Percentiles rank a stretch among this genome's conserved stretches.
Conservation (phyloP, 352 stramenopile species). For the Phytophthora idaei region DNA sequence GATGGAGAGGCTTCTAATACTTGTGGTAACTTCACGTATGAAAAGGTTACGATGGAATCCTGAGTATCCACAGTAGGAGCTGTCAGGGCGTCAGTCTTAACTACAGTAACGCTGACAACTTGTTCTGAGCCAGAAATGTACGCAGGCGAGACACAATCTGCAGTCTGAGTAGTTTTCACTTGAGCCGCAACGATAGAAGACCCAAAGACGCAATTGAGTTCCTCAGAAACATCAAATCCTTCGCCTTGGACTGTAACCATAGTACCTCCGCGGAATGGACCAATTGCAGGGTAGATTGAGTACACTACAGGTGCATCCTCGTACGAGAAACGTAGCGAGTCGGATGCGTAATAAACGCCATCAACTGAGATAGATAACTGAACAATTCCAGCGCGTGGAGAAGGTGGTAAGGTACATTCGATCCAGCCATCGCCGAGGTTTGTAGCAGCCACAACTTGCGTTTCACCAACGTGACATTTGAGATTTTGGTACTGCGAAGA, state of each 20-base stretch:
- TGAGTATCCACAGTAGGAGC: neutral
- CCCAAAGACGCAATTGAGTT: constrained; percentile 51
- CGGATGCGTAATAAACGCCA: constrained; percentile 32
- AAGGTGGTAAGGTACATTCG: constrained; percentile 42
- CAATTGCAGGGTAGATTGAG: constrained; percentile 45
- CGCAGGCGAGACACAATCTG: constrained; percentile 38
- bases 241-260: constrained; percentile 37
- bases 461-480: constrained; percentile 51
- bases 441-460: constrained; percentile 22
- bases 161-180: constrained; percentile 20
- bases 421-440: constrained; percentile 41
- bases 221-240: constrained; percentile 26
- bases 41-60: constrained; percentile 36
- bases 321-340: constrained; percentile 40
- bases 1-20: constrained; percentile 33
- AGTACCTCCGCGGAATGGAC: constrained; percentile 52
- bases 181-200: constrained; percentile 26
- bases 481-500: constrained; percentile 33
- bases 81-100: constrained; percentile 18
- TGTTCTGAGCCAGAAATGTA: constrained; percentile 14
- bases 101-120: constrained; percentile 36
- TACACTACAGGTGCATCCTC: constrained; percentile 49
- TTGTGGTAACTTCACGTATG: constrained; percentile 38
- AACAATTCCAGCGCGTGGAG: constrained; percentile 1
- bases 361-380: constrained; percentile 38